These are phyloP conservation scores for Tuber microsphaerosporum DNA, from an alignment of 495 filamentous ascomycete genomes.

Conservation along the genomic window DNA sequence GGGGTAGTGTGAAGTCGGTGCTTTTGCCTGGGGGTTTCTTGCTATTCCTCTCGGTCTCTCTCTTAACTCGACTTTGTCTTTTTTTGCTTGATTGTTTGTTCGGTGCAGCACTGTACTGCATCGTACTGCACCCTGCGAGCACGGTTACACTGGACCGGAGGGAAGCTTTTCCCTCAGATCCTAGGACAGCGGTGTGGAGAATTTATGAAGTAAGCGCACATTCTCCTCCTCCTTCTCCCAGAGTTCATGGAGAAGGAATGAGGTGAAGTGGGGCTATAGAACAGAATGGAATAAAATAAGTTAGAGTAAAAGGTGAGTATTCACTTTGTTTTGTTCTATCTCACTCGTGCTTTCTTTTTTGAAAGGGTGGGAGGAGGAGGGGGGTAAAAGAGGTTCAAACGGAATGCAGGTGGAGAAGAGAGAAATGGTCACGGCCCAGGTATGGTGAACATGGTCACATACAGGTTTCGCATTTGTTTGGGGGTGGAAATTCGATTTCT, in stretches of 20 bases:
- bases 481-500: background rate
- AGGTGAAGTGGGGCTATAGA: background rate
- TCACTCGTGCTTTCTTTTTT: background rate
- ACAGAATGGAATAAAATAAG: background rate
- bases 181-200: background rate
- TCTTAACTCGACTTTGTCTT: background rate
- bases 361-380: background rate
- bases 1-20: background rate
- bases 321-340: background rate
- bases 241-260: background rate
- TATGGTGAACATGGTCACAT: background rate
- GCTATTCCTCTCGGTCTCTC: background rate
- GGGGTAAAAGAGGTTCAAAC: conserved; percentile 1
- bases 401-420: background rate
- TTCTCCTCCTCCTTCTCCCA: background rate
- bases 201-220: background rate
- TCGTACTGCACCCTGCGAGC: background rate
- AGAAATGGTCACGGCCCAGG: background rate
- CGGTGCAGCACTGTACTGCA: background rate
- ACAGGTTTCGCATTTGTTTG: background rate
- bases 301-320: background rate
- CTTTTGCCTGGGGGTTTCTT: background rate
- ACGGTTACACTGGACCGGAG: background rate
- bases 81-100: background rate
- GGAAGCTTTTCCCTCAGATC: background rate